Evolutionary conservation across 805 yeast species (phyloP).

Genomic region (Saccharomycopsis microspora): DNA sequence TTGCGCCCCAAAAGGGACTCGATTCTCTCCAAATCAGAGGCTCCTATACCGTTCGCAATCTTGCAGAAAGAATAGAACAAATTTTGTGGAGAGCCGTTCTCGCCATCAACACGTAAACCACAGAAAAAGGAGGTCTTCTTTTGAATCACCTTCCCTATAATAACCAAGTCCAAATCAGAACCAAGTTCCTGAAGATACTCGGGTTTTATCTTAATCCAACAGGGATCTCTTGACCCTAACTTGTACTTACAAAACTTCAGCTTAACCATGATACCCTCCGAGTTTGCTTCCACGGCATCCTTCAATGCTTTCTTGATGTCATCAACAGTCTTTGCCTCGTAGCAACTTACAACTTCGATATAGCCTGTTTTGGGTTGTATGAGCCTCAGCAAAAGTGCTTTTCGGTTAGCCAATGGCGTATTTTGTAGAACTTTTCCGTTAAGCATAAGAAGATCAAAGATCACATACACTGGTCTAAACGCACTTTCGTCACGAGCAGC

Average conservation of each 20-base stretch:
- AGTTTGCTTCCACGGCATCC: constrained; percentile 44
- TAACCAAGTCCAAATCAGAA: constrained; percentile 68
- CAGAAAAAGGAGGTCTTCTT: constrained; percentile 61
- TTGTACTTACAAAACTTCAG: constrained; percentile 45
- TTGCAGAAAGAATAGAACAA: constrained; percentile 58
- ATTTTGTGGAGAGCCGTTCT: constrained; percentile 2
- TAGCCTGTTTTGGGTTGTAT: constrained; percentile 32
- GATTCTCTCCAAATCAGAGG: constrained; percentile 48
- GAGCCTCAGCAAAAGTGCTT: constrained; percentile 34
- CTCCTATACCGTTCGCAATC: constrained; percentile 77
- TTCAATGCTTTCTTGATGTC: constrained; percentile 49
- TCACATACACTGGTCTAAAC: constrained; percentile 44
- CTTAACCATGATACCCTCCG: constrained; percentile 81
- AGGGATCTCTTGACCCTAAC: constrained; percentile 45
- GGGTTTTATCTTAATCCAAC: constrained; percentile 90
- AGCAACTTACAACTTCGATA: constrained; percentile 37
- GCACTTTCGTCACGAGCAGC: constrained; percentile 26
- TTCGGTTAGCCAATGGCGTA: constrained; percentile 44
- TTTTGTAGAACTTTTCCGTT: constrained; percentile 56
- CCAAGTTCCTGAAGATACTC: constrained; percentile 82
- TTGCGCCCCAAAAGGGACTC: constrained; percentile 37
- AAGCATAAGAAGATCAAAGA: constrained; percentile 62
- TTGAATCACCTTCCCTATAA: constrained; percentile 71
- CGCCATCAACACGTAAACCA: constrained; percentile 43
- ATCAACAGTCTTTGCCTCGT: constrained; percentile 29